Evolutionary conservation across 2,329 filamentous ascomycete genomes (phyloP), one percentile per base, ranked within the genome.

Genomic region (Fusarium nisikadoi): DNA sequence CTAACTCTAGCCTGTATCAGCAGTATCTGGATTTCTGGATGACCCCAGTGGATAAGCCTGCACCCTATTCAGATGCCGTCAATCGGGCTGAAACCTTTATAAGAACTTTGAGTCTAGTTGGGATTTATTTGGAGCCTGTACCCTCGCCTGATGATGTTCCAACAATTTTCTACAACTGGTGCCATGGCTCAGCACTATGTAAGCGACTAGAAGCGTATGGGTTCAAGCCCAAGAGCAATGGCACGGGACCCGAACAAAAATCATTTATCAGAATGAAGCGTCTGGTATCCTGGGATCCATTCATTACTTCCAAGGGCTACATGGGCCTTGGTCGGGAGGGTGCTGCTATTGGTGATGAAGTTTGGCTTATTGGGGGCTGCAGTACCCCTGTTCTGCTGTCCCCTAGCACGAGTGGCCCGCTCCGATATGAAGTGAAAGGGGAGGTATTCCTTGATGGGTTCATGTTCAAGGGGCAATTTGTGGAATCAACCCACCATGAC

Each of bases 1-100:
- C 36, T 20, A 27, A 42, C 36, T 54, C 50, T 8, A 13, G 23
- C n/a, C 11, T 42, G 0, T 54, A 54, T 8, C 25, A 42, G 25
- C 36, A 54, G 20, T 54, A 54, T 25, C 10, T 54, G 11, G 50
- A 42, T 23, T 54, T 54, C 50, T 54, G 36, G 50, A 23, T 54
- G 50, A 5, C 35, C 6, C 36, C 50, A 23, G 50, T 16, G 16
- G 20, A 54, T 14, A 16, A 31, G 14, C 25, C 50, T 4, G 27
- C 20, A 13, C 50, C 50, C 3, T 54, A 42, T 23, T 8, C 36
- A 23, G 8, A 42, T 54, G 36, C 20, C 1, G 36, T 27, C 16
- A 54, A 16, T 14, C 50, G 36, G 19, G 20, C 36, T 19, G 50
- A 54, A 31, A 17, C 14, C 16, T 54, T 54, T 20, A 42, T 42